These are phyloP conservation scores for Phaeosphaeria sp. DNA, from an alignment of 2,329 filamentous ascomycete species.

Conservation along the genomic window DNA sequence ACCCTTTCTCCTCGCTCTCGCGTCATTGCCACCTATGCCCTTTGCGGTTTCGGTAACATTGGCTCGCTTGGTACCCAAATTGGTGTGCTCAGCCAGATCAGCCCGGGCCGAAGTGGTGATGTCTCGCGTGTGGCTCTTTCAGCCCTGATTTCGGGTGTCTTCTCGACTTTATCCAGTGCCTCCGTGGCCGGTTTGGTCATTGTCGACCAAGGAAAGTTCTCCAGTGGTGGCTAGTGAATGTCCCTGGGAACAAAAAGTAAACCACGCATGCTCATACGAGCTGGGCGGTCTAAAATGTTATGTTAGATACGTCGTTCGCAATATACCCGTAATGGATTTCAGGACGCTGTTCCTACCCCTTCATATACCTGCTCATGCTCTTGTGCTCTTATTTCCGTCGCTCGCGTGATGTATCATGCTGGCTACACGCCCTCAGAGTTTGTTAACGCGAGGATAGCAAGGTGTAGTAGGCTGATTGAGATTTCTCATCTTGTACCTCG, in stretches of 20 bases:
- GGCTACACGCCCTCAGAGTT: neutral
- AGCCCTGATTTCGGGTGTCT: constrained; percentile 77
- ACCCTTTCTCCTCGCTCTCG: constrained; percentile 71
- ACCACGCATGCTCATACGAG: neutral
- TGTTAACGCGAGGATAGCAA: neutral
- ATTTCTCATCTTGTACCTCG: neutral
- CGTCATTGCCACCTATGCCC: constrained; percentile 84
- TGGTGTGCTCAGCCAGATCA: constrained; percentile 82
- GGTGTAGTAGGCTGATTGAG: neutral
- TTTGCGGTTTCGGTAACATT: constrained; percentile 80
- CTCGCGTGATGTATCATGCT: neutral
- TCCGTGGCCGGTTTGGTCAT: constrained; percentile 64
- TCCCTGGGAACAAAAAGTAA: constrained; percentile 1
- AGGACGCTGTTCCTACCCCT: constrained; percentile 6
- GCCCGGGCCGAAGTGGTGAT: constrained; percentile 74
- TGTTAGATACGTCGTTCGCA: constrained; percentile 17
- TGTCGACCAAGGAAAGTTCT: constrained; percentile 39
- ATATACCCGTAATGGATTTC: constrained; percentile 33
- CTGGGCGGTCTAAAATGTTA: constrained; percentile 20
- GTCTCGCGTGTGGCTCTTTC: constrained; percentile 78
- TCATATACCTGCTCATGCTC: neutral
- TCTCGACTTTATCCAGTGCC: constrained; percentile 80
- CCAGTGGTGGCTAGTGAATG: constrained; percentile 20
- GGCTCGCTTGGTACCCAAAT: constrained; percentile 89
- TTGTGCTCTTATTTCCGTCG: neutral